These are phyloP conservation scores for Buxus sempervirens DNA, from an alignment of 164 flowering plant species.

Conservation along the genomic window DNA sequence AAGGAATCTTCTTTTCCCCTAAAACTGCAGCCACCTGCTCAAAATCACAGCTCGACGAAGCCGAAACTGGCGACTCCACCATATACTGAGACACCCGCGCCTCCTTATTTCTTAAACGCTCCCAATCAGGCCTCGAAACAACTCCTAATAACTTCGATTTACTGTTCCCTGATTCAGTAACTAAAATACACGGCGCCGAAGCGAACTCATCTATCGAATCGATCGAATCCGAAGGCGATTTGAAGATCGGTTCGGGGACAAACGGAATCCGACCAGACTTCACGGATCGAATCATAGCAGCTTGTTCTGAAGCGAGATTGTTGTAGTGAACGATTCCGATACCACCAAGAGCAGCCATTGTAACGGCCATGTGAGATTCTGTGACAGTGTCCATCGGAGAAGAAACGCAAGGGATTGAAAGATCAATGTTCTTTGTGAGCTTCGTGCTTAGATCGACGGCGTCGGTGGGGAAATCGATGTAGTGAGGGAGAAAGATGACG, in stretches of 20 bases:
- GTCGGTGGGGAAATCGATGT: conserved; percentile 86
- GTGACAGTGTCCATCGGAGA: conserved; percentile 98
- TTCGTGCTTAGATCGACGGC: conserved; percentile 58
- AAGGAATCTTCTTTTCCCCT: conserved; percentile 36
- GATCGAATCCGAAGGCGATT: conserved; percentile 42
- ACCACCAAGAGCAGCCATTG: conserved; percentile 90
- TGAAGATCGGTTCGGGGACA: conserved; percentile 39
- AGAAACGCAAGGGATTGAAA: conserved; percentile 70
- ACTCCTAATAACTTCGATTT: conserved; percentile 54
- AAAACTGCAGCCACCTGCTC: conserved; percentile 47
- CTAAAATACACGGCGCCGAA: conserved; percentile 41
- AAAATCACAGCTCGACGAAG: conserved; percentile 43
- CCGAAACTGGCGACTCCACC: conserved; percentile 20
- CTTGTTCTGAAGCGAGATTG: conserved; percentile 48
- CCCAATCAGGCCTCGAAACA: conserved; percentile 50
- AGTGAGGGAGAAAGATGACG: conserved; percentile 84
- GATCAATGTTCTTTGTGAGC: conserved; percentile 57
- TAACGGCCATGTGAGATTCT: conserved; percentile 77
- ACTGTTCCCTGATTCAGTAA: conserved; percentile 45
- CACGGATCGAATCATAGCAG: conserved; percentile 44
- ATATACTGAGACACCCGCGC: conserved; percentile 40
- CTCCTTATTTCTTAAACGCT: conserved; percentile 30
- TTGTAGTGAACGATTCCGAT: conserved; percentile 83
- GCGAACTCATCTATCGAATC: conserved; percentile 35
- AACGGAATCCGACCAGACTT: conserved; percentile 70